Evolutionary conservation across 2,329 filamentous ascomycete genomes (phyloP).

Genomic region (Neofusicoccum ribis): DNA sequence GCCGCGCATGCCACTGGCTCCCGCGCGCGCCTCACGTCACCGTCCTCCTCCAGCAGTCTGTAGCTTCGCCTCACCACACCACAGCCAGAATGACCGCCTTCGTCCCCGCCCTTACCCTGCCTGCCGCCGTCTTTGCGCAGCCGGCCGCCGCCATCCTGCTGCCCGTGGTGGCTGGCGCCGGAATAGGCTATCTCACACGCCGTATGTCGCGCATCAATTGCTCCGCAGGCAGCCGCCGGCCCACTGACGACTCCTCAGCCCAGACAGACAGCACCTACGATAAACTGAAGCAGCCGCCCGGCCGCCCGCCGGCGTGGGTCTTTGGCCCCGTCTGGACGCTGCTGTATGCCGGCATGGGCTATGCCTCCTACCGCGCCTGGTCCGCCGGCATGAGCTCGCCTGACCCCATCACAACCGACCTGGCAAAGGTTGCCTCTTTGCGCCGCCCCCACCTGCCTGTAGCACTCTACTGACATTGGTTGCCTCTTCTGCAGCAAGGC

Average conservation of each 20-base stretch:
- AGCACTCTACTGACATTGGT: neutral
- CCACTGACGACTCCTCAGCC: conserved; percentile 40
- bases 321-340: conserved; percentile 62
- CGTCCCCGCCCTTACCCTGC: conserved; percentile 75
- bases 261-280: conserved; percentile 64
- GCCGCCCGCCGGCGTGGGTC: conserved; percentile 57
- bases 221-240: neutral
- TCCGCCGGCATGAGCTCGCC: conserved; percentile 60
- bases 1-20: neutral
- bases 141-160: conserved; percentile 73
- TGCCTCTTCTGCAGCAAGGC: conserved; percentile 47
- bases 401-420: conserved; percentile 49
- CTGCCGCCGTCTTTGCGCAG: conserved; percentile 68
- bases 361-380: conserved; percentile 78
- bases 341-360: conserved; percentile 75
- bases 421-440: conserved; percentile 52
- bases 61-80: neutral
- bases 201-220: conserved; percentile 50
- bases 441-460: neutral
- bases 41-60: neutral
- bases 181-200: conserved; percentile 68
- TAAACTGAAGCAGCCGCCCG: conserved; percentile 65
- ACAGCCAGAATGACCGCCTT: conserved; percentile 69
- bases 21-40: conserved; percentile 17
- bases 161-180: conserved; percentile 70